Percentiles rank a stretch among this genome's conserved stretches.
Conservation (phyloP, 208 protist genomes). For the Leishmania tarentolae region DNA sequence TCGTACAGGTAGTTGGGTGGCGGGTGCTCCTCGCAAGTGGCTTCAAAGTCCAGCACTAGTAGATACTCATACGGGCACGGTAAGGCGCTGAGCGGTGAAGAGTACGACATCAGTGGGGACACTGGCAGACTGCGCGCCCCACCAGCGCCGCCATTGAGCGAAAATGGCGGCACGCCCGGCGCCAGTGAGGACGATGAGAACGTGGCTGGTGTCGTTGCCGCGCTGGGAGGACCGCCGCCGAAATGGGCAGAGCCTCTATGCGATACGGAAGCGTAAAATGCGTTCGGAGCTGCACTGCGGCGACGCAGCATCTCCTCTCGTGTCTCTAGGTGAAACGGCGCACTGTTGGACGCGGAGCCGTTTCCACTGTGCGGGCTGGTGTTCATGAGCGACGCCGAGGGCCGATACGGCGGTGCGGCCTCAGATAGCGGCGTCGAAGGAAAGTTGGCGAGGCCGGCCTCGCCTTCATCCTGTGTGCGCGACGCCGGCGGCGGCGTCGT, state of each 20-base stretch:
- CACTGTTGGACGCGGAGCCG: slow-evolving; percentile 16
- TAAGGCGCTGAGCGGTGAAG: slow-evolving; percentile 27
- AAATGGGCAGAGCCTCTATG: slow-evolving; percentile 34
- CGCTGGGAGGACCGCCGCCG: slow-evolving; percentile 23
- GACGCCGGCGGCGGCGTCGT: slow-evolving; percentile 26
- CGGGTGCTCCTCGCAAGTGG: slow-evolving; percentile 85
- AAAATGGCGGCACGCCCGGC: slow-evolving; percentile 16
- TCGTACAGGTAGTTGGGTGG: slow-evolving; percentile 87
- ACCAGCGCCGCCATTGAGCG: slow-evolving; percentile 19
- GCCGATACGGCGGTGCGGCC: slow-evolving; percentile 25
- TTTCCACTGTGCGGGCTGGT: slow-evolving; percentile 26
- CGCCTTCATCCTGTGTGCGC: slow-evolving; percentile 24
- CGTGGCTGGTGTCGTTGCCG: slow-evolving; percentile 37
- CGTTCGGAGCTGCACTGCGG: slow-evolving; percentile 57
- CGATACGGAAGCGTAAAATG: slow-evolving; percentile 54
- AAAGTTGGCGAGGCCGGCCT: slow-evolving; percentile 23
- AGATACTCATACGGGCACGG: slow-evolving; percentile 90
- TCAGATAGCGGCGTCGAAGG: slow-evolving; percentile 34
- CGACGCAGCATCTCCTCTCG: slow-evolving; percentile 87
- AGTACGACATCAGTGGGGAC: slow-evolving; percentile 48
- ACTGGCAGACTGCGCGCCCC: slow-evolving; percentile 42
- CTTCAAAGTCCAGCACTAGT: slow-evolving; percentile 92
- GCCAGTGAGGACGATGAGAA: slow-evolving; percentile 21
- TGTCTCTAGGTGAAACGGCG: slow-evolving; percentile 72
- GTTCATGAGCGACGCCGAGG: slow-evolving; percentile 10